A percentile compares a stretch with the other conserved stretches of the same genome.
Evolutionary conservation across 2,329 filamentous ascomycete genomes (phyloP).

Genomic region (Trichoderma cornu-damae): DNA sequence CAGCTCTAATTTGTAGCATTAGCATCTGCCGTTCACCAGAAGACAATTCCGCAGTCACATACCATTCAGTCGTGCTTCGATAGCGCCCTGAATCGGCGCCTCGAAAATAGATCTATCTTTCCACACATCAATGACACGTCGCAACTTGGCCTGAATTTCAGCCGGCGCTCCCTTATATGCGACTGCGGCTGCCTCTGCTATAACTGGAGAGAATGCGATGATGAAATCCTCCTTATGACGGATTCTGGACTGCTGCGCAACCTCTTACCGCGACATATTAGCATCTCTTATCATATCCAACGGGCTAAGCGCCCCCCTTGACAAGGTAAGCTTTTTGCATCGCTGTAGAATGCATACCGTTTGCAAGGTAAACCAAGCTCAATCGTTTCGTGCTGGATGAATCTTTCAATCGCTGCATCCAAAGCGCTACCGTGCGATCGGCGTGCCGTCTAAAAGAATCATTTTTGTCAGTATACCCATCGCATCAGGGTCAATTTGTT

Average conservation of each 20-base stretch:
- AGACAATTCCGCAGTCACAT: conserved; percentile 26
- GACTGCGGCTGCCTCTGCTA: conserved; percentile 82
- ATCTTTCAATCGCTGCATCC: conserved; percentile 85
- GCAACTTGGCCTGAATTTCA: conserved; percentile 82
- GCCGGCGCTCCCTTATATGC: conserved; percentile 85
- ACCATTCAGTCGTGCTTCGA: conserved; percentile 79
- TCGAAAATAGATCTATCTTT: conserved; percentile 82
- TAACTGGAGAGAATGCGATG: conserved; percentile 81
- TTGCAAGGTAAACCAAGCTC: conserved; percentile 90
- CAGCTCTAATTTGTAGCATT: conserved; percentile 46
- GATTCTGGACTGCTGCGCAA: conserved; percentile 92
- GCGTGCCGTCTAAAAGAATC: conserved; percentile 67
- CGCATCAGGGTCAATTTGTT: conserved; percentile 4
- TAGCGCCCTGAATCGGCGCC: conserved; percentile 66
- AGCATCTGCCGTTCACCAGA: conserved; percentile 10
- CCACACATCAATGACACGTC: conserved; percentile 92
- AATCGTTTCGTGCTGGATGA: conserved; percentile 79
- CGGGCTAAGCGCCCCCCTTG: neutral
- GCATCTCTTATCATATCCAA: neutral
- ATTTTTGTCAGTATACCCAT: neutral
- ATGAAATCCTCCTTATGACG: conserved; percentile 90
- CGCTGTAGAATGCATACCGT: conserved; percentile 54
- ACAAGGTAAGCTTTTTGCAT: neutral
- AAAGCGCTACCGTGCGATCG: conserved; percentile 84
- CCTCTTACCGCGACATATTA: conserved; percentile 53